These are phyloP conservation scores for Clavispora fructus DNA, from an alignment of 805 yeast genomes.

Conservation along the genomic window DNA sequence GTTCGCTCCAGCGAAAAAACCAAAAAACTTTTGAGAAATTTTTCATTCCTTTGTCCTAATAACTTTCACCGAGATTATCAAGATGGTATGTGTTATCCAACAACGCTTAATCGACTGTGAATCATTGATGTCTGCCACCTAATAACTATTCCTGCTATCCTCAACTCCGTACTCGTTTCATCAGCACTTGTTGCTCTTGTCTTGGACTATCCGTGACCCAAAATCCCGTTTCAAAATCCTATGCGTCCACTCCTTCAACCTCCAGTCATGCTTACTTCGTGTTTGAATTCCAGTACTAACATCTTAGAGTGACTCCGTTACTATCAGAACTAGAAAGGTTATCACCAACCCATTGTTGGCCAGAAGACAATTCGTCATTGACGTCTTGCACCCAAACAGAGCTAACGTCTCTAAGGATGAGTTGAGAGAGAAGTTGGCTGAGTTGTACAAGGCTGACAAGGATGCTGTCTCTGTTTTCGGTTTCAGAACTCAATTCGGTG, in stretches of 20 bases:
- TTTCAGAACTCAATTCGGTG: conserved; percentile 99
- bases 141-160: not conserved
- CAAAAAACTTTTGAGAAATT: conserved; percentile 15
- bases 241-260: not conserved
- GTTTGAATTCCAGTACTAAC: conserved; percentile 16
- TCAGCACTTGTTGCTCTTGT: not conserved
- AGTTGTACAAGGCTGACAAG: conserved; percentile 85
- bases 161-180: no score
- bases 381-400: conserved; percentile 98
- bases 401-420: conserved; percentile 99
- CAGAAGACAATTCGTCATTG: conserved; percentile 99
- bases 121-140: not conserved
- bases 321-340: conserved; percentile 99
- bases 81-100: conserved; percentile 17
- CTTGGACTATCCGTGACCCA: not conserved
- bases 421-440: conserved; percentile 90
- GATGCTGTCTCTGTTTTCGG: conserved; percentile 97
- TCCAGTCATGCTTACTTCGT: not conserved
- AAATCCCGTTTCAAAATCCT: not conserved
- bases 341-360: conserved; percentile 98
- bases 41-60: conserved; percentile 14
- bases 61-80: conserved; percentile 17
- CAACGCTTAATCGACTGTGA: not conserved
- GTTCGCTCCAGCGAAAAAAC: conserved; percentile 9
- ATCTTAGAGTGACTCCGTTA: conserved; percentile 93